These are phyloP conservation scores for Saraca asoca DNA, from an alignment of 331 rosid genomes.

Conservation along the genomic window DNA sequence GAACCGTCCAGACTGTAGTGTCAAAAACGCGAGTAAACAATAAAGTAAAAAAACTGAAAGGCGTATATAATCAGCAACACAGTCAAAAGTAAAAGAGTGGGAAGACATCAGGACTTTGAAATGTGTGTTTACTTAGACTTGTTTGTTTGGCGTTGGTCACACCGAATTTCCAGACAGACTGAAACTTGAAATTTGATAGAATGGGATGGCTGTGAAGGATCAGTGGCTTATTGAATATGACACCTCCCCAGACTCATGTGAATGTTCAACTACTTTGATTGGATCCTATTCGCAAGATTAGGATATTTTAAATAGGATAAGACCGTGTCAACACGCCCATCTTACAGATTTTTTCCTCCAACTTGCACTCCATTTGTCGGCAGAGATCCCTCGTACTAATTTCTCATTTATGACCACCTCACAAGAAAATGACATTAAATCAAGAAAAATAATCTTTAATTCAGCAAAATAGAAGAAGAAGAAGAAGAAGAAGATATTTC, in stretches of 20 bases:
- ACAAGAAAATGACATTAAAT: background rate
- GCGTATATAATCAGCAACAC: too few relatives aligned
- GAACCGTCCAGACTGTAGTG: too few relatives aligned
- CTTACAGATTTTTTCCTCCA: conserved; percentile 14
- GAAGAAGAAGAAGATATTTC: too few relatives aligned
- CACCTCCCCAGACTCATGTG: conserved; percentile 43
- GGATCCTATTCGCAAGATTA: conserved; percentile 25
- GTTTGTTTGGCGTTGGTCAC: too few relatives aligned
- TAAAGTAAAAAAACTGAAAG: too few relatives aligned
- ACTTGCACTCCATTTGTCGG: conserved; percentile 15
- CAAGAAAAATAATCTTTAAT: too few relatives aligned
- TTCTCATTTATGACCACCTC: background rate
- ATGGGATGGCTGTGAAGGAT: background rate
- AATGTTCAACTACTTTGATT: conserved; percentile 35
- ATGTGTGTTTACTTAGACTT: too few relatives aligned
- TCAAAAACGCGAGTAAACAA: too few relatives aligned
- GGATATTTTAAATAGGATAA: background rate
- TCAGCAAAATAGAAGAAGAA: too few relatives aligned
- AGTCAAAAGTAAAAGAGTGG: too few relatives aligned
- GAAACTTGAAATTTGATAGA: background rate
- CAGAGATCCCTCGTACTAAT: background rate
- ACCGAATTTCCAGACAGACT: too few relatives aligned
- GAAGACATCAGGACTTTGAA: too few relatives aligned
- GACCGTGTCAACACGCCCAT: background rate
- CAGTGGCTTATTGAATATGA: background rate